Evolutionary conservation across 495 filamentous ascomycete genomes (phyloP), one percentile per base, ranked within the genome.

Genomic region (Talaromyces liani): DNA sequence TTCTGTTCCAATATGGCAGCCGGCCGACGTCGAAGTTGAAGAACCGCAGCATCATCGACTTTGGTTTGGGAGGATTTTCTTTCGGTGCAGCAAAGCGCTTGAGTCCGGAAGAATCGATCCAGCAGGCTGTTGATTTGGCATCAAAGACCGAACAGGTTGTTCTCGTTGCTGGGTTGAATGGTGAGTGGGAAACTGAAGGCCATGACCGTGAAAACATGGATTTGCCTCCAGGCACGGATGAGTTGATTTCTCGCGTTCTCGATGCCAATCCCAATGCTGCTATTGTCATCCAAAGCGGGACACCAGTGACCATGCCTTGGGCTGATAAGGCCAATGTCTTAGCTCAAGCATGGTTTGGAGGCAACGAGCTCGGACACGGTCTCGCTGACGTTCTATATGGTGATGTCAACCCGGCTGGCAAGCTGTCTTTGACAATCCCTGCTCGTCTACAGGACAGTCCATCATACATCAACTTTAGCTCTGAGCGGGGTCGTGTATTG

Each of bases 171-270:
- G 92, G 92, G 3, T 79, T 95, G 14, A 90, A 91, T 68, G 83
- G 82, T 51, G 92, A 96, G 70, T 95, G 91, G 91, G 91, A 95
- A 71, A 91, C 88, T 18, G 92, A 95, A 70, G 92, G 92, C 24
- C 87, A 91, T 65, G 91, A 95, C 72, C 84, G 91, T n/a, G 82
- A 87, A 61, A 85, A 85, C 60, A 93, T 94, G 90, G 87, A 91
- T 66, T 81, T 95, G 9, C 91, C 91, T 5, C 87, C 87, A 1
- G 86, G 84, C 68, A 90, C 88, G 69, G 90, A 96, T 69, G 82
- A 87, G 29, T 78, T 96, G 27, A 85, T 94, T 67, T 79, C 84
- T 53, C 84, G 84, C 14, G 85, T 94, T 2, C 77, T 90, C 7
- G 76, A 79, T 14, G 90, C 84, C 1, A 92, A 93, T 68, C 87